Evolutionary conservation across 2,329 filamentous ascomycete genomes (phyloP), one percentile per base, ranked within the genome.

Genomic region (Bimuria novae-zelandiae): DNA sequence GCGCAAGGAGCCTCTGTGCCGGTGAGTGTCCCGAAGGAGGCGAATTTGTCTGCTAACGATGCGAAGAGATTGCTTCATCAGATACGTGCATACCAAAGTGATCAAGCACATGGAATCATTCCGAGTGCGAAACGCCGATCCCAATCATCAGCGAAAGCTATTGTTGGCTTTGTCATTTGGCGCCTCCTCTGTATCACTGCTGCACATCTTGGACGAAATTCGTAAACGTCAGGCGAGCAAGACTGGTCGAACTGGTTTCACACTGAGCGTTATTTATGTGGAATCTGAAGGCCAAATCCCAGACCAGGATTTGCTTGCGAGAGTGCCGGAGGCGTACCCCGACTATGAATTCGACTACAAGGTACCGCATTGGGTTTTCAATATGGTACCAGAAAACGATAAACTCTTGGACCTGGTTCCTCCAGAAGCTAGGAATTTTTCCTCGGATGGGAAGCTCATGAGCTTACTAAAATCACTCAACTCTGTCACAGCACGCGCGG

Each of bases 141-240:
- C 74, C 51, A 75, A 76, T 37, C 68, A 75, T 46, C 75, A 76
- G 51, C 77, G 76, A 60, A 83, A 75, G 67, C 83, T 96, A 42
- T 77, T 96, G 16, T 77, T 96, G 17, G 90, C 92, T 5, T 77
- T 97, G 1, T 96, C 92, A 0, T 87, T 91, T 64, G 93, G 94
- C 0, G 79, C 89, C 1, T 94, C 89, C 1, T 97, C 93, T 0
- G 81, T 89, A 12, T 84, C 86, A 12, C 79, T 99, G 37, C 79
- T 96, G 25, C 84, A 93, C 63, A 80, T 96, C 19, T 78, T 97
- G 49, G 83, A 90, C 71, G 77, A 82, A 55, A 89, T 91, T 66
- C 79, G 89, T 40, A 79, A 83, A 59, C 82, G 81, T 49, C 88
- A 93, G 69, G 79, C 82, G 35, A 78, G 81, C 37, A 86, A 84